These are phyloP conservation scores for Globisporangium cystogenes DNA, from an alignment of 352 stramenopile species.

Conservation along the genomic window DNA sequence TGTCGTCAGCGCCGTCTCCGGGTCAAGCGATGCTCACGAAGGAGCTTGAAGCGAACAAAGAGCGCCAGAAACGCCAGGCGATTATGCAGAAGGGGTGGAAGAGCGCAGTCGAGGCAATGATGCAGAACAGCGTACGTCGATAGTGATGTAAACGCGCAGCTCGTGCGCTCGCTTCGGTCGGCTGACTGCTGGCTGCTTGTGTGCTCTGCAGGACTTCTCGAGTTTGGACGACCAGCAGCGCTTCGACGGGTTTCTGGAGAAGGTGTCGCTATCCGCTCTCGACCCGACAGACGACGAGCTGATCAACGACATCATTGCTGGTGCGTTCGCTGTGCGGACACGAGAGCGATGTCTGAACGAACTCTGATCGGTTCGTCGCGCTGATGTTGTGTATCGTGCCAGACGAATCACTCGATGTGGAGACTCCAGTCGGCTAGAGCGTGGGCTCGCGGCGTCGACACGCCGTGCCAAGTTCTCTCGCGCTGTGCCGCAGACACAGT, in stretches of 20 bases:
- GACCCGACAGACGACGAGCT: conserved; percentile 60
- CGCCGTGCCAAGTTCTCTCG: background rate
- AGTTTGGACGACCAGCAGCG: conserved; percentile 51
- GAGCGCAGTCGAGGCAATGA: conserved; percentile 79
- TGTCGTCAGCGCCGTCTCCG: conserved; percentile 73
- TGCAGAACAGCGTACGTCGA: conserved; percentile 52
- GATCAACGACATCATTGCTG: conserved; percentile 16
- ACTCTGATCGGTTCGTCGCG: background rate
- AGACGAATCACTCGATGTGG: conserved; percentile 17
- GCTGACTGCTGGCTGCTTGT: background rate
- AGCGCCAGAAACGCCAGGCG: conserved; percentile 79
- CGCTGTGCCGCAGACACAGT: background rate
- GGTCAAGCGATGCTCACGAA: conserved; percentile 86
- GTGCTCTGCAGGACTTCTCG: conserved; percentile 32
- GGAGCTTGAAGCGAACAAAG: conserved; percentile 84
- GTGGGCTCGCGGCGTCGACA: background rate
- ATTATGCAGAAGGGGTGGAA: conserved; percentile 90
- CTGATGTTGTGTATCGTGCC: background rate
- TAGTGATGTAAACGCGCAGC: too few relatives aligned
- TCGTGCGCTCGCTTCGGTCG: too few relatives aligned
- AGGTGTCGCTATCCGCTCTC: conserved; percentile 51
- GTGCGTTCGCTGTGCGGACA: background rate
- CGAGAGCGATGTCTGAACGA: background rate
- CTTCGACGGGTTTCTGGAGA: conserved; percentile 58
- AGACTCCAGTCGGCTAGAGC: conserved; percentile 12